Conservation (phyloP, 75 land plant species). For the Cryptomeria japonica region DNA sequence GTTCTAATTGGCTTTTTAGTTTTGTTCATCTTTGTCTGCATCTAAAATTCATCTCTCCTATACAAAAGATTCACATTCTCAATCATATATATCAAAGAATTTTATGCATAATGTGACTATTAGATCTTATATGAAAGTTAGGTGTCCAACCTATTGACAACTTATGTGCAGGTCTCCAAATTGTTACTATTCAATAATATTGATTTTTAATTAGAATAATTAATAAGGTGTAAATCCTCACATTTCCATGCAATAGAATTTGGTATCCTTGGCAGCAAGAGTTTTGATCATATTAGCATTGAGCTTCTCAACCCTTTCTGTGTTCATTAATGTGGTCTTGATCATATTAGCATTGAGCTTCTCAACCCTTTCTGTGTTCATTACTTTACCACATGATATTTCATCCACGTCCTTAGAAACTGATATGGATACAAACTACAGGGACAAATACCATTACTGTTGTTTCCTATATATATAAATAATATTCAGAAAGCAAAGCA, state of each 20-base stretch:
- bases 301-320: too few relatives aligned
- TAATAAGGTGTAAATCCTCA: not conserved
- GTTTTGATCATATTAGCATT: constrained; percentile 60
- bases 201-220: not conserved
- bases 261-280: constrained; percentile 45
- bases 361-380: constrained; percentile 55
- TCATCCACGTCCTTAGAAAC: not conserved
- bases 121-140: too few relatives aligned
- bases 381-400: too few relatives aligned
- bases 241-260: constrained; percentile 67
- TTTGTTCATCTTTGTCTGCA: too few relatives aligned
- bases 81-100: too few relatives aligned
- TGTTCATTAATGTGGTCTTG: too few relatives aligned
- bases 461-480: constrained; percentile 44
- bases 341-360: constrained; percentile 55
- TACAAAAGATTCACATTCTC: too few relatives aligned
- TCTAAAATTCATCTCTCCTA: too few relatives aligned
- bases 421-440: constrained; percentile 4
- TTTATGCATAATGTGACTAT: too few relatives aligned
- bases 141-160: too few relatives aligned
- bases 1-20: too few relatives aligned
- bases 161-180: too few relatives aligned
- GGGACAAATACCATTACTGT: constrained; percentile 38
- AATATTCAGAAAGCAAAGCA: constrained; percentile 56
- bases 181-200: not conserved